phyloP scores from a whole-genome alignment of 805 yeast species.

The Nakazawaea sp. region DNA sequence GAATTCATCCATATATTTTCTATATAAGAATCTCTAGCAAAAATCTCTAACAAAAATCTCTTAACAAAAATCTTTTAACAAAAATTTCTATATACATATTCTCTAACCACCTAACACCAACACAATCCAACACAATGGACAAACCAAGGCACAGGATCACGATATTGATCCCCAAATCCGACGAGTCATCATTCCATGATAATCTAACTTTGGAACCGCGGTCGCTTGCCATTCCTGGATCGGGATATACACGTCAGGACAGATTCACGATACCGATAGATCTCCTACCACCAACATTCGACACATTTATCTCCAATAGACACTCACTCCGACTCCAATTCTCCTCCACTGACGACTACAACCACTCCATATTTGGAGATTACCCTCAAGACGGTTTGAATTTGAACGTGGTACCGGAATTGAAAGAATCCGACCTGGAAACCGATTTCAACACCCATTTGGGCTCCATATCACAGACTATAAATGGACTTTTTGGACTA shows the following conservation, averaged over 20 bases:
- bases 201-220: background rate
- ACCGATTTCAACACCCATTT: background rate
- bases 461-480: background rate
- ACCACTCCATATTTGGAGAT: slow-evolving; percentile 9
- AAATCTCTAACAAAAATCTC: too few species aligned
- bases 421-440: background rate
- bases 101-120: too few species aligned
- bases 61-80: too few species aligned
- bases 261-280: slow-evolving; percentile 5
- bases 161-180: background rate
- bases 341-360: background rate
- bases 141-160: too few species aligned
- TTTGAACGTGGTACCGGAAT: background rate
- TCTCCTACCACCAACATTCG: background rate
- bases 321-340: background rate
- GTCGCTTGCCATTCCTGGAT: background rate
- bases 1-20: too few species aligned
- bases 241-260: slow-evolving; percentile 6
- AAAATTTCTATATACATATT: too few species aligned
- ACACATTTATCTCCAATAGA: background rate
- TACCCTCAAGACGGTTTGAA: slow-evolving; percentile 4
- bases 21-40: too few species aligned
- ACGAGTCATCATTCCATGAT: slow-evolving; percentile 5
- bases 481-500: background rate
- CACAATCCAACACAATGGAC: too few species aligned